Evolutionary conservation across 2,329 filamentous ascomycete species (phyloP).

Genomic region (Aspergillus sp.): DNA sequence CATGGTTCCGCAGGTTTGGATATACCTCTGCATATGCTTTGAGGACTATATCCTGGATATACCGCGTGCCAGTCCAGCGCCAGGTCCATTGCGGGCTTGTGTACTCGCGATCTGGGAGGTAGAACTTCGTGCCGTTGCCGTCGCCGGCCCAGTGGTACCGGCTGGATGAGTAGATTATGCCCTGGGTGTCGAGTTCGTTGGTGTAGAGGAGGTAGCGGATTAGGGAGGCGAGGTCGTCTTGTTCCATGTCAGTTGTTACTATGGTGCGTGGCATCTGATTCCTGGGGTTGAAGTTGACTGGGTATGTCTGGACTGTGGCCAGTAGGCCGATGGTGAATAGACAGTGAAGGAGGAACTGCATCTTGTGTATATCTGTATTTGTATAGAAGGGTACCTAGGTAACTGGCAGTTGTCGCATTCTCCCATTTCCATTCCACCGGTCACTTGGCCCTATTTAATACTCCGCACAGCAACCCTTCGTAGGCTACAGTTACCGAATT

Average conservation of each 20-base stretch:
- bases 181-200: slow-evolving; percentile 6
- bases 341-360: not conserved
- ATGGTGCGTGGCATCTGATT: not conserved
- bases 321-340: not conserved
- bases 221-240: slow-evolving; percentile 4
- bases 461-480: no score
- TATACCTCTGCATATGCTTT: not conserved
- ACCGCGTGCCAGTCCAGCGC: slow-evolving; percentile 2
- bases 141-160: slow-evolving; percentile 2
- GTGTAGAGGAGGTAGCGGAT: slow-evolving; percentile 9
- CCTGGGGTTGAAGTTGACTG: not conserved
- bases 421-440: no score
- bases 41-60: slow-evolving; percentile 1
- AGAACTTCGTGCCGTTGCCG: not conserved
- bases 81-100: not conserved
- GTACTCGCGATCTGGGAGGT: not conserved
- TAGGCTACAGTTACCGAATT: no score
- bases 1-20: not conserved
- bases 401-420: no score
- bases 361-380: no score
- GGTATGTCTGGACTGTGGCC: not conserved
- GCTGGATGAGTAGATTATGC: slow-evolving; percentile 1
- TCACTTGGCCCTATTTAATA: no score
- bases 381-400: no score
- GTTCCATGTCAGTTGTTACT: not conserved